A percentile compares a stretch with the other conserved stretches of the same genome.
phyloP scores from a whole-genome alignment of 176 grass and related monocot genomes.

The Rhynchospora pubera region DNA sequence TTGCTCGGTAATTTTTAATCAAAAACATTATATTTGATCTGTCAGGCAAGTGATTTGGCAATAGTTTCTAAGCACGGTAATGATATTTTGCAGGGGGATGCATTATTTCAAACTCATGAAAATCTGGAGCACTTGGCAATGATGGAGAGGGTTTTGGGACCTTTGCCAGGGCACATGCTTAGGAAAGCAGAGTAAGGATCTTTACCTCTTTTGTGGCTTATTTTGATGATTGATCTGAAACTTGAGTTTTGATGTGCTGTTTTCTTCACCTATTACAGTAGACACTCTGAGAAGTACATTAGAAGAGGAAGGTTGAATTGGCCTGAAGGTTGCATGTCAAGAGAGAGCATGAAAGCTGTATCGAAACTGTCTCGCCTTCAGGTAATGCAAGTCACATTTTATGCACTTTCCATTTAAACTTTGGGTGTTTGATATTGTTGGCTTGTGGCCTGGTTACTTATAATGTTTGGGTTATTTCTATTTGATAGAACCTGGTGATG shows the following conservation, averaged over 20 bases:
- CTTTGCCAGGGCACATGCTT: constrained; percentile 30
- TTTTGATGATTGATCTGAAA: not conserved
- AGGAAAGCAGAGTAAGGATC: constrained; percentile 30
- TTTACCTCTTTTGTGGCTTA: not conserved
- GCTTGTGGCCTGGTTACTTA: not conserved
- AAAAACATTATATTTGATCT: not conserved
- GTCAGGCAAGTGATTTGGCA: not conserved
- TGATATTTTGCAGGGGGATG: constrained; percentile 28
- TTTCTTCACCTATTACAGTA: constrained; percentile 33
- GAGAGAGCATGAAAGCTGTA: constrained; percentile 81
- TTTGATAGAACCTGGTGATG: constrained; percentile 65
- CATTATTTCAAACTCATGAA: constrained; percentile 46
- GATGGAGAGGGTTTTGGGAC: constrained; percentile 40
- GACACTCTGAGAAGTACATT: constrained; percentile 60
- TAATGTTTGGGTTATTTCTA: not conserved
- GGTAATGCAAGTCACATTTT: constrained; percentile 24
- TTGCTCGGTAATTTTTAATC: constrained; percentile 50
- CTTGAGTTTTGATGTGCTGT: not conserved
- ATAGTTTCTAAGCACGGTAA: not conserved
- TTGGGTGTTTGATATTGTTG: not conserved
- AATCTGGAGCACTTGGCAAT: constrained; percentile 50
- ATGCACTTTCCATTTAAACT: not conserved
- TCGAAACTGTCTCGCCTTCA: constrained; percentile 60
- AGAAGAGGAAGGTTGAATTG: constrained; percentile 78
- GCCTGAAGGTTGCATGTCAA: constrained; percentile 69